Conservation (phyloP, 805 yeast genomes). For the Saturnispora sanitii region DNA sequence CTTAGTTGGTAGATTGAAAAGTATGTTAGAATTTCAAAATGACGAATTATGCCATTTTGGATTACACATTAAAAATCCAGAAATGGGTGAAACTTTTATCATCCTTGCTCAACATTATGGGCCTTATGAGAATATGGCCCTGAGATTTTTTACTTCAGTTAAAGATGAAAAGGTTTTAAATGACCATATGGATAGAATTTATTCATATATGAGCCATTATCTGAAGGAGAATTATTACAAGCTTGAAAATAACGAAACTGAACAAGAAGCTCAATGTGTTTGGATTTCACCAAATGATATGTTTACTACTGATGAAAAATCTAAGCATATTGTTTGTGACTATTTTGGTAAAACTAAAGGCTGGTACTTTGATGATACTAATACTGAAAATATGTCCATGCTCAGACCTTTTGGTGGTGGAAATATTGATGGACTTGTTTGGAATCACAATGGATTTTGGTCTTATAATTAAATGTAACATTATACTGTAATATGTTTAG, state of each 20-base stretch:
- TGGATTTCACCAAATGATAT: slow-evolving; percentile 2
- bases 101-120: slow-evolving; percentile 1
- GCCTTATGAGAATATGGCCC: background rate
- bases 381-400: slow-evolving; percentile 3
- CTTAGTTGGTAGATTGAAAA: background rate
- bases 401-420: background rate
- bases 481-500: too few species aligned
- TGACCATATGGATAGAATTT: slow-evolving; percentile 1
- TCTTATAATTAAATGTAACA: slow-evolving; percentile 2
- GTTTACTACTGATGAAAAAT: background rate
- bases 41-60: slow-evolving; percentile 1
- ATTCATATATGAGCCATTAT: slow-evolving; percentile 2
- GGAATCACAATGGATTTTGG: slow-evolving; percentile 3
- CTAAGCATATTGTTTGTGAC: background rate
- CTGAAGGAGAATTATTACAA: slow-evolving; percentile 1
- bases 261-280: background rate
- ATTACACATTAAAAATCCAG: background rate
- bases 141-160: slow-evolving; percentile 1
- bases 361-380: slow-evolving; percentile 3
- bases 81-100: slow-evolving; percentile 1
- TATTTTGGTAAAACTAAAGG: background rate
- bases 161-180: background rate
- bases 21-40: background rate
- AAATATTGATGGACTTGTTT: background rate
- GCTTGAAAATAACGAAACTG: background rate